Base-by-base conservation (phyloP, 2,329 filamentous ascomycete species). In the Epichloe coenophiala region DNA sequence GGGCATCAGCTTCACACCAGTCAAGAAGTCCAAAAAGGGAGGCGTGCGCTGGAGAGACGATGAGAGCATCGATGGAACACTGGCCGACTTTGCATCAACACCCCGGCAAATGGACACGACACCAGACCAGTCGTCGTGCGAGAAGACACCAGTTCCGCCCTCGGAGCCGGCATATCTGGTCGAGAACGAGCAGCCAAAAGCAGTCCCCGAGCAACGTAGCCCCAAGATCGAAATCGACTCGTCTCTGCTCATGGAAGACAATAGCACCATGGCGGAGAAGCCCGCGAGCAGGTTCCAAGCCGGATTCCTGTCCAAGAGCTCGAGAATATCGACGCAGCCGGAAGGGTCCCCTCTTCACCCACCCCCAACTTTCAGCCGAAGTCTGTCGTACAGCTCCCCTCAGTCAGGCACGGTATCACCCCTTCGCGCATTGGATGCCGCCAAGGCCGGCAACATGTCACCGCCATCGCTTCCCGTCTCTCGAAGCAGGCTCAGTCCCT, bases 41-140 rank as follows among this genome's bases (percentile, higher is more conserved):
- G 83, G 77, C 44, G 91, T 98, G 5, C 80, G 91, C 56, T 98
- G 93, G 93, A 83, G 88, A 52, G 93, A 97, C 60, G 93, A 97
- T 59, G 88, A 80, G 61, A 71, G 84, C 2, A 85, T 94, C 61
- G 81, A 91, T 48, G 90, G 89, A 23, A 83, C 84, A 1, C 71
- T 97, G 51, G 89, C 86, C 11, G 93, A 97, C 63, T 96, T 91
- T 63, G 87, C 91, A 61, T 88, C 88, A 68, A 96, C 91, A 3
- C 91, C 93, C 1, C 78, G 89, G 64, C 86, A 83, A 61, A 66
- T 76, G 8, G 72, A 57, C 21, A 55, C 78, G 15, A 72, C 73
- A 2, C 77, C 81, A 6, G 77, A 81, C 47, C 50, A 59, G 19
- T 37, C 55, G 5, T 59, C 60, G 1, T 55, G 57, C 0, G 56